Evolutionary conservation across 1,139 yeast genomes (phyloP), one percentile per base, ranked within the genome.

Genomic region (Taphrina deformans): DNA sequence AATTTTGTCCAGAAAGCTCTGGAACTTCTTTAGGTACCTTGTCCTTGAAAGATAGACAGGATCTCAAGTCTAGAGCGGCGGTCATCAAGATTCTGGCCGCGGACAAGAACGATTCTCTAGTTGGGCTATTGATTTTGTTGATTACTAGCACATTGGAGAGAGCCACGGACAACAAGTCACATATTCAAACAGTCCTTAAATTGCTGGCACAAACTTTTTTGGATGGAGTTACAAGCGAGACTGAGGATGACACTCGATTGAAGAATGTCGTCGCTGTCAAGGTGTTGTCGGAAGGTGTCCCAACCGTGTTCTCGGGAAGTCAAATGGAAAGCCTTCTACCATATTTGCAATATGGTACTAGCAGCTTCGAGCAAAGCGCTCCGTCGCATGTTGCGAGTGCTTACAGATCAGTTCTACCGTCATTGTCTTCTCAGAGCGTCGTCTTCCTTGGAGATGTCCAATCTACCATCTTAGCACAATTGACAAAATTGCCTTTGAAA

Each of bases 401-500:
- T 4, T 79, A 88, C 69, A 80, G 80, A 45, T 73, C 79, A 60
- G 78, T 84, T 0, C 74, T 89, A 26, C 79, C 82, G 0, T 76
- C 76, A 12, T 73, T 79, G 10, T 72, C 74, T 0, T 77, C 81
- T 3, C 75, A 87, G 45, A 79, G 86, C 63, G 80, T 82, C 0
- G 80, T 78, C 1, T 87, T 86, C 69, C 71, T 83, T 27, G 70
- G 73, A 18, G 80, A 80, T 2, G 78, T 86, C n/a, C 86, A 85
- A 71, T 72, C 79, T 0, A 79, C 82, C 9, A 72, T 89, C 29
- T 73, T 88, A 67, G 77, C 78, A 55, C 77, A 82, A 35, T 73
- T 89, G 53, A 85, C 91, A 1, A 86, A 82, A 68, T 81, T 86
- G 48, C 41, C 65, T 14, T 26, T 29, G 9, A 53, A 62, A 62